These are phyloP conservation scores for Penicillium robsamsonii DNA, from an alignment of 495 filamentous ascomycete genomes.

Conservation along the genomic window DNA sequence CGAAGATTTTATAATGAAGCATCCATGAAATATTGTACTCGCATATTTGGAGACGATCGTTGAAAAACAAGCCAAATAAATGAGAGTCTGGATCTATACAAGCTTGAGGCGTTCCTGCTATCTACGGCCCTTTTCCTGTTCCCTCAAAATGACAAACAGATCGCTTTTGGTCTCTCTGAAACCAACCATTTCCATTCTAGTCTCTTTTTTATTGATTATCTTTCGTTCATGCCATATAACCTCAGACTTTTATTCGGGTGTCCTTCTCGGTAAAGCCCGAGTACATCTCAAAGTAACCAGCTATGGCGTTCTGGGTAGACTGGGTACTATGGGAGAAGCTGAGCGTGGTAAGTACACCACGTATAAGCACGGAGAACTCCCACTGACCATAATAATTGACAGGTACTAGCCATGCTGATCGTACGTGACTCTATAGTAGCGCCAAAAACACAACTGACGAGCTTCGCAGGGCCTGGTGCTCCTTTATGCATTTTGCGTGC, in stretches of 20 bases:
- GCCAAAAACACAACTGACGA: constrained; percentile 31
- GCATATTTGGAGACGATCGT: too few species aligned
- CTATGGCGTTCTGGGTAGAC: constrained; percentile 63
- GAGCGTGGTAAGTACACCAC: constrained; percentile 66
- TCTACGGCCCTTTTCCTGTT: background rate
- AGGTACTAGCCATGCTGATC: constrained; percentile 47
- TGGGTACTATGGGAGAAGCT: constrained; percentile 92
- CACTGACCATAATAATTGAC: constrained; percentile 16
- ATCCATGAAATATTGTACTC: too few species aligned
- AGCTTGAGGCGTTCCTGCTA: background rate
- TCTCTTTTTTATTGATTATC: background rate
- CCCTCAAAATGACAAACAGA: background rate
- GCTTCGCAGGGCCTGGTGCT: constrained; percentile 45
- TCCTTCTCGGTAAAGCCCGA: background rate
- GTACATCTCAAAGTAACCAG: background rate
- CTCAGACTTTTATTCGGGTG: background rate
- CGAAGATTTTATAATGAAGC: background rate
- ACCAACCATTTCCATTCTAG: background rate
- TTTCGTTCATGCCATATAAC: background rate
- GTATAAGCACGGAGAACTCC: background rate
- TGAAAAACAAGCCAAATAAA: too few species aligned
- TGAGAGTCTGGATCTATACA: background rate
- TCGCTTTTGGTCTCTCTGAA: background rate
- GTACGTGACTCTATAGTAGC: constrained; percentile 31
- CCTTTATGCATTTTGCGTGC: constrained; percentile 41